A percentile compares a stretch with the other conserved stretches of the same genome.
phyloP scores from a whole-genome alignment of 1,139 yeast genomes.

The Zygosaccharomyces pseudobailii region DNA sequence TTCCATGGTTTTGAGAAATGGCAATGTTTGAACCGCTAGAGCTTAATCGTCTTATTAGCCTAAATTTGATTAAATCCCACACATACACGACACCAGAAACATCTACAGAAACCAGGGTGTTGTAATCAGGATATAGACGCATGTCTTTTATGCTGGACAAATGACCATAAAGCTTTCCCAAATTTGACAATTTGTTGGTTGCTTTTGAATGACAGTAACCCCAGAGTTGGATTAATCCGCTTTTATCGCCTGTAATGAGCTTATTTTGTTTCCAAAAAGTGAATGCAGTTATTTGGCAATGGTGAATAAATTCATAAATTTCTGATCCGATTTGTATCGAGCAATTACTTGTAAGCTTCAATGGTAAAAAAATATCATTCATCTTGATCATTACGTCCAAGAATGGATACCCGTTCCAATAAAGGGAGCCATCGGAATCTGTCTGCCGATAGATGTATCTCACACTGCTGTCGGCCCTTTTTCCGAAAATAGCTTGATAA shows the following conservation, averaged over 20 bases:
- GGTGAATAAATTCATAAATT: conserved; percentile 23
- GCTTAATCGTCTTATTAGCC: conserved; percentile 44
- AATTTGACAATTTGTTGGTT: conserved; percentile 4
- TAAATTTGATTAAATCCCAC: conserved; percentile 57
- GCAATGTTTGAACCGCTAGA: conserved; percentile 35
- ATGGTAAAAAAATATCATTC: conserved; percentile 1
- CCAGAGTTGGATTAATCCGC: conserved; percentile 58
- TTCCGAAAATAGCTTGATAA: conserved; percentile 22
- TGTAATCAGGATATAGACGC: conserved; percentile 46
- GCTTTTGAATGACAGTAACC: conserved; percentile 25
- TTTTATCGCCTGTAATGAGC: conserved; percentile 51
- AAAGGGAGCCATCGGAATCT: conserved; percentile 24
- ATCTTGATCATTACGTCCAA: conserved; percentile 23
- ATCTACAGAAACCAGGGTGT: conserved; percentile 51
- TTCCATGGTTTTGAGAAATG: conserved; percentile 54
- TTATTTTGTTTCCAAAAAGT: conserved; percentile 25
- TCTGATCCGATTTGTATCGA: conserved; percentile 26
- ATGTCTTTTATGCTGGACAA: conserved; percentile 40
- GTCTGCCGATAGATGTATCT: conserved; percentile 24
- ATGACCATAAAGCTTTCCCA: conserved; percentile 50
- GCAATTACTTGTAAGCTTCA: conserved; percentile 15
- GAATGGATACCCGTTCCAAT: conserved; percentile 34
- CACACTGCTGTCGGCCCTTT: conserved; percentile 10
- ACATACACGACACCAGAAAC: conserved; percentile 44
- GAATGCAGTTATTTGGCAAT: conserved; percentile 25